A percentile compares a stretch with the other conserved stretches of the same genome.
These are phyloP conservation scores for Geotrichum bryndzae DNA, from an alignment of 1,139 yeast genomes.

Conservation along the genomic window DNA sequence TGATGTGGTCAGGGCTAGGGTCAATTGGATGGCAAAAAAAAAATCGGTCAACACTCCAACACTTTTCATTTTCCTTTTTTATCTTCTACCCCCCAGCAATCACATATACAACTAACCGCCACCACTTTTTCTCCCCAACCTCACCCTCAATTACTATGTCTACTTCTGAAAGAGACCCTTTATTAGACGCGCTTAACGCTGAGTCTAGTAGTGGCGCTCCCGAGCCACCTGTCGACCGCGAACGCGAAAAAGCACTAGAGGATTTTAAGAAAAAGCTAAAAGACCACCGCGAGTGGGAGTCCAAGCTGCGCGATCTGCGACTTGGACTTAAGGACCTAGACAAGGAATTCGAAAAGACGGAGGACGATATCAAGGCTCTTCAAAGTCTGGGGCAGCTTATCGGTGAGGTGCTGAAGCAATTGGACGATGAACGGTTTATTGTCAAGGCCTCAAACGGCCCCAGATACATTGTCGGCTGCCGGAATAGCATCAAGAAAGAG, in stretches of 20 bases:
- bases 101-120: neutral
- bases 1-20: neutral
- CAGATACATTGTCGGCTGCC: slow-evolving; percentile 93
- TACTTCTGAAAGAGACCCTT: slow-evolving; percentile 30
- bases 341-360: slow-evolving; percentile 83
- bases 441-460: slow-evolving; percentile 98
- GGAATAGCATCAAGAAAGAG: slow-evolving; percentile 83
- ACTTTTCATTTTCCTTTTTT: neutral
- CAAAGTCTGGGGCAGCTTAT: slow-evolving; percentile 97
- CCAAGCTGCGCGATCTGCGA: slow-evolving; percentile 79
- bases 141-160: slow-evolving; percentile 4
- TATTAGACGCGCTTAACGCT: slow-evolving; percentile 30
- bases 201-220: slow-evolving; percentile 23
- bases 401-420: slow-evolving; percentile 93
- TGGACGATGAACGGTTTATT: slow-evolving; percentile 90
- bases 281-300: slow-evolving; percentile 94
- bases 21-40: neutral
- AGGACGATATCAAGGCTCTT: slow-evolving; percentile 91
- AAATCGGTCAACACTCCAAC: neutral
- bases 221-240: slow-evolving; percentile 47
- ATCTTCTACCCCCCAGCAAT: neutral
- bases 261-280: slow-evolving; percentile 79
- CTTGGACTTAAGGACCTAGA: slow-evolving; percentile 79
- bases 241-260: slow-evolving; percentile 71
- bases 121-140: neutral